Percentiles rank a stretch among this genome's conserved stretches.
Evolutionary conservation across 2,329 filamentous ascomycete species (phyloP).

Genomic region (Grosmannia huntii): DNA sequence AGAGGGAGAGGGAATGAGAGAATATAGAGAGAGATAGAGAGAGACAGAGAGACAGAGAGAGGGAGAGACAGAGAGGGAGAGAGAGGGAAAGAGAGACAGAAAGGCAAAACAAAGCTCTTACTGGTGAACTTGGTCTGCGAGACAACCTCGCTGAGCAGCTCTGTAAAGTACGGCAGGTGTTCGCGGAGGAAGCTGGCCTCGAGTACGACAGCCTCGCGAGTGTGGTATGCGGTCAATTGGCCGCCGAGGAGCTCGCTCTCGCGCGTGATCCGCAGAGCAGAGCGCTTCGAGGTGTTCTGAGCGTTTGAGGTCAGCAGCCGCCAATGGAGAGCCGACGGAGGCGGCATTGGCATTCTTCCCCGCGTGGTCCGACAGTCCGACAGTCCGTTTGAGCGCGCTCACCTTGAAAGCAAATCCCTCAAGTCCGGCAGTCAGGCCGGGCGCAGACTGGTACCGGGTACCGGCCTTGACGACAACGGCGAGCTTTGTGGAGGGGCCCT

Average conservation of each 20-base stretch:
- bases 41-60: too few species aligned
- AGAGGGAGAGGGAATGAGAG: not conserved
- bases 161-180: slow-evolving; percentile 94
- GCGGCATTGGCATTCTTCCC: not conserved
- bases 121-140: slow-evolving; percentile 75
- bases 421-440: slow-evolving; percentile 79
- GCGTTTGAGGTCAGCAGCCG: not conserved
- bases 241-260: slow-evolving; percentile 93
- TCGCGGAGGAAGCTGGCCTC: slow-evolving; percentile 91
- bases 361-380: not conserved
- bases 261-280: slow-evolving; percentile 82
- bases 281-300: slow-evolving; percentile 76
- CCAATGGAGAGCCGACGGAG: too few species aligned
- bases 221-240: slow-evolving; percentile 77
- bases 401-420: slow-evolving; percentile 98
- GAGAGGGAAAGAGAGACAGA: not conserved
- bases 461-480: slow-evolving; percentile 89
- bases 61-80: not conserved
- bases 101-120: slow-evolving; percentile 28
- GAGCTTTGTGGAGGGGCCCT: slow-evolving; percentile 79
- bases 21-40: too few species aligned
- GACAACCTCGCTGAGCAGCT: slow-evolving; percentile 86
- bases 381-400: slow-evolving; percentile 14
- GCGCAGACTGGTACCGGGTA: slow-evolving; percentile 80
- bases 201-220: slow-evolving; percentile 83